These are phyloP conservation scores for Brasenia schreberi DNA, from an alignment of 164 flowering plant species.

Conservation along the genomic window DNA sequence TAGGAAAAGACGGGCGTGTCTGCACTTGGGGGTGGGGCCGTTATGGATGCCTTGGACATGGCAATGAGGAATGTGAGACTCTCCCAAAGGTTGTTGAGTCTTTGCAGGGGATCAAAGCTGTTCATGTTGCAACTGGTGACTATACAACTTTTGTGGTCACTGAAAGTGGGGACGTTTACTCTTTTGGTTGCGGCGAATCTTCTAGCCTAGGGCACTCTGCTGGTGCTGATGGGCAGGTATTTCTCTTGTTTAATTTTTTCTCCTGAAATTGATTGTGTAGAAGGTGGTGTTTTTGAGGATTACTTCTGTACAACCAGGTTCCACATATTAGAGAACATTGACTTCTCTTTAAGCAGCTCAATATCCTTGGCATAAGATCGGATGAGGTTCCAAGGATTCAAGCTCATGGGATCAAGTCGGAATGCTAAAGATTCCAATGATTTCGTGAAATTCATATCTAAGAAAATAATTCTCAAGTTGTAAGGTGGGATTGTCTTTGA, in stretches of 20 bases:
- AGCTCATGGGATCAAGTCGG: too few species aligned
- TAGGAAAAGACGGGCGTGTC: conserved; percentile 88
- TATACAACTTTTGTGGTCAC: conserved; percentile 95
- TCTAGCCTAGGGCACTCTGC: conserved; percentile 84
- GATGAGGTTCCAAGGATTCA: not conserved
- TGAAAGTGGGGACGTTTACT: conserved; percentile 84
- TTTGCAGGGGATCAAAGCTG: conserved; percentile 62
- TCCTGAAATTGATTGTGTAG: not conserved
- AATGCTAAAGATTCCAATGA: too few species aligned
- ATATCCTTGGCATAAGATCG: not conserved
- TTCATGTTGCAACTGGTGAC: conserved; percentile 94
- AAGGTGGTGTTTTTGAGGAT: too few species aligned
- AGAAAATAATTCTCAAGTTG: too few species aligned
- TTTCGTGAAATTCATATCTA: too few species aligned
- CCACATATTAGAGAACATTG: not conserved
- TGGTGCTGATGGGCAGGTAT: conserved; percentile 57
- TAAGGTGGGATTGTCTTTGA: too few species aligned
- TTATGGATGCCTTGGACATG: conserved; percentile 96
- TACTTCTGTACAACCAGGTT: too few species aligned
- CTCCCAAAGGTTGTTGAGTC: conserved; percentile 85
- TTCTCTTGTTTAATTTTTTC: not conserved
- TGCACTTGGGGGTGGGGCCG: conserved; percentile 99
- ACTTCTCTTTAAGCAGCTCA: not conserved
- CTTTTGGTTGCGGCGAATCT: conserved; percentile 97
- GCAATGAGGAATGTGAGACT: conserved; percentile 85